Evolutionary conservation across 371 early-diverging fungal genomes (phyloP).

Genomic region (Mortierella sp.): DNA sequence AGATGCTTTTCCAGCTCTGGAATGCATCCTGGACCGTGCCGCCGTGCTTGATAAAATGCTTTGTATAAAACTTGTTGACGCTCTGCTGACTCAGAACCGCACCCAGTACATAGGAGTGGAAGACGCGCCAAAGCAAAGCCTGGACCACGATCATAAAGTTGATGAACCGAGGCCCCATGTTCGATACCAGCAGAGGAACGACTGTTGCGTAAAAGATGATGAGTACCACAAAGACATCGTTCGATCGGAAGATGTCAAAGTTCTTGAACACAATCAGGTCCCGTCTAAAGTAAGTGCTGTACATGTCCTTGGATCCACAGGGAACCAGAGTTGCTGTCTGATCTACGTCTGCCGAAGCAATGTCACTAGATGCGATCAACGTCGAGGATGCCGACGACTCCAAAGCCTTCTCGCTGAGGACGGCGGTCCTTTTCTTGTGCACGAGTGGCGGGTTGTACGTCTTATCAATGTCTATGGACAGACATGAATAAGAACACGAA

Average conservation of each 20-base stretch:
- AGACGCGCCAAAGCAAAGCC: slow-evolving; percentile 87
- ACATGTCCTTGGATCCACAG: slow-evolving; percentile 54
- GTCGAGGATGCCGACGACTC: background rate
- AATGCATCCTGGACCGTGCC: slow-evolving; percentile 89
- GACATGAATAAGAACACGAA: too few relatives aligned
- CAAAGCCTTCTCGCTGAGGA: slow-evolving; percentile 33
- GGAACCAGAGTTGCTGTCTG: slow-evolving; percentile 25
- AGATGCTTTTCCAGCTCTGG: slow-evolving; percentile 94
- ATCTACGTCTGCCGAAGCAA: background rate
- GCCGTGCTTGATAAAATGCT: slow-evolving; percentile 94
- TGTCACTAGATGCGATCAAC: slow-evolving; percentile 2
- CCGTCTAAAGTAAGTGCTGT: slow-evolving; percentile 74
- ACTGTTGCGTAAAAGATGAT: slow-evolving; percentile 80
- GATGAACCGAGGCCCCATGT: slow-evolving; percentile 55
- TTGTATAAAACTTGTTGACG: slow-evolving; percentile 82
- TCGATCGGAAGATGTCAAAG: slow-evolving; percentile 87
- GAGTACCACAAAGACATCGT: slow-evolving; percentile 83
- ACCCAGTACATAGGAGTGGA: slow-evolving; percentile 88
- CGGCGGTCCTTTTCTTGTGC: slow-evolving; percentile 57
- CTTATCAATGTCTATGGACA: slow-evolving; percentile 83
- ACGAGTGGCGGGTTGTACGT: slow-evolving; percentile 83
- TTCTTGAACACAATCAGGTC: slow-evolving; percentile 92
- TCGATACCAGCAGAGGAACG: slow-evolving; percentile 70
- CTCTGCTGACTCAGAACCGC: slow-evolving; percentile 82
- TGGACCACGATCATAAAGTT: slow-evolving; percentile 68